Percentiles rank a stretch among this genome's conserved stretches.
Conservation (phyloP, 495 filamentous ascomycete species). For the Xylaria sp. region DNA sequence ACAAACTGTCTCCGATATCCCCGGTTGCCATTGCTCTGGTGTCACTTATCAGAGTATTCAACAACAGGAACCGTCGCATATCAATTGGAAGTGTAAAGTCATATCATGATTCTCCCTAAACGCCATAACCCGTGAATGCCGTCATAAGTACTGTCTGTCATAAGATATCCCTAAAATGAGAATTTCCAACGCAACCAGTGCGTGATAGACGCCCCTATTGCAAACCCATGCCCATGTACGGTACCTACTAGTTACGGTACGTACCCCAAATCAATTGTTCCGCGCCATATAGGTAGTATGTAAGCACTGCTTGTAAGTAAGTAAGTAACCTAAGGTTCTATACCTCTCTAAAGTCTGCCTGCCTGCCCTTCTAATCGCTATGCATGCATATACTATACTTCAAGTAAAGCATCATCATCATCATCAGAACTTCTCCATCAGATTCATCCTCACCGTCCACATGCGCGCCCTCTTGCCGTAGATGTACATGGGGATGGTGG, state of each 20-base stretch:
- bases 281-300: too few species aligned
- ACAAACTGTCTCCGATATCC: constrained; percentile 3
- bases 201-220: not conserved
- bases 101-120: not conserved
- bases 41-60: not conserved
- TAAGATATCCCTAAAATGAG: constrained; percentile 7
- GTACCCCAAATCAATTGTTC: not conserved
- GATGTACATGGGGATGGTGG: constrained; percentile 93
- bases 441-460: constrained; percentile 89
- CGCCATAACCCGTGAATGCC: constrained; percentile 2
- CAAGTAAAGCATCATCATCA: too few species aligned
- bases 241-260: too few species aligned
- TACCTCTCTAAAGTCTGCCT: not conserved
- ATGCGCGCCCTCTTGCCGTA: constrained; percentile 93
- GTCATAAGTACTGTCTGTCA: constrained; percentile 7
- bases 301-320: not conserved
- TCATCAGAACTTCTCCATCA: constrained; percentile 91
- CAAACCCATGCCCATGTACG: too few species aligned
- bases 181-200: constrained; percentile 4
- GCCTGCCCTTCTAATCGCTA: not conserved
- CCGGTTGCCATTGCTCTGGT: not conserved
- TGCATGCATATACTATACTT: too few species aligned
- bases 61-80: not conserved
- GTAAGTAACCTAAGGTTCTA: too few species aligned
- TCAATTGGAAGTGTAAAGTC: not conserved